Evolutionary conservation across 345 rosid species (phyloP).

Genomic region (Arabidopsis suecica): DNA sequence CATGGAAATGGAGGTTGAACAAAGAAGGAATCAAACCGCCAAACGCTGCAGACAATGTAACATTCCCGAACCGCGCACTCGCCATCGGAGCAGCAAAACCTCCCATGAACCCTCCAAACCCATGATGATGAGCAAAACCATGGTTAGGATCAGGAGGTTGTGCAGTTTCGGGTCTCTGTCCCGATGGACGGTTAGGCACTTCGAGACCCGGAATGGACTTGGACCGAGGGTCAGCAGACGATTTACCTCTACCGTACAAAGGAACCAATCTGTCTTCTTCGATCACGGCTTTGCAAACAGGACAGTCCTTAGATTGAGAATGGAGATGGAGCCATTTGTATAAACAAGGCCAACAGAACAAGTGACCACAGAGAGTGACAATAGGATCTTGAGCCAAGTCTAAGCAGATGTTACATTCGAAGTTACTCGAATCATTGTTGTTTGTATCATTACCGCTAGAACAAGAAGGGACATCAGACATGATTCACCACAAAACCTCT

Average conservation of each 20-base stretch:
- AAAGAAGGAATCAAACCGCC: constrained; percentile 89
- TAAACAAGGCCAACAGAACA: constrained; percentile 99
- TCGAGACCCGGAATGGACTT: constrained; percentile 79
- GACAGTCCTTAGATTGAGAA: constrained; percentile 79
- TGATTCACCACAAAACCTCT: constrained; percentile 67
- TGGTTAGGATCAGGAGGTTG: constrained; percentile 80
- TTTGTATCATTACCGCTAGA: constrained; percentile 60
- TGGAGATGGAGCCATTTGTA: constrained; percentile 97
- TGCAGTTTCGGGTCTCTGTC: constrained; percentile 98
- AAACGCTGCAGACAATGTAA: constrained; percentile 79
- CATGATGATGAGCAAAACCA: constrained; percentile 67
- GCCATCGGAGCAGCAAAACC: constrained; percentile 84
- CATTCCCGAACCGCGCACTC: constrained; percentile 77
- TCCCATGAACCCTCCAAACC: constrained; percentile 86
- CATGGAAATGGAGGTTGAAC: constrained; percentile 84
- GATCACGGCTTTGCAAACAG: constrained; percentile 87
- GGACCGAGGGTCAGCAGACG: constrained; percentile 83
- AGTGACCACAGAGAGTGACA: constrained; percentile 97
- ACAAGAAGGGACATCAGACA: constrained; percentile 63
- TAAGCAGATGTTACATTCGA: constrained; percentile 98
- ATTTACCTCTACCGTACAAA: constrained; percentile 92
- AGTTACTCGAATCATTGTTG: constrained; percentile 71
- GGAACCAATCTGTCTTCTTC: constrained; percentile 96
- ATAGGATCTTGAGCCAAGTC: constrained; percentile 99
- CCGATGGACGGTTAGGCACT: constrained; percentile 91